Conservation (phyloP, 768 basidiomycete species). For the Imleria badia region DNA sequence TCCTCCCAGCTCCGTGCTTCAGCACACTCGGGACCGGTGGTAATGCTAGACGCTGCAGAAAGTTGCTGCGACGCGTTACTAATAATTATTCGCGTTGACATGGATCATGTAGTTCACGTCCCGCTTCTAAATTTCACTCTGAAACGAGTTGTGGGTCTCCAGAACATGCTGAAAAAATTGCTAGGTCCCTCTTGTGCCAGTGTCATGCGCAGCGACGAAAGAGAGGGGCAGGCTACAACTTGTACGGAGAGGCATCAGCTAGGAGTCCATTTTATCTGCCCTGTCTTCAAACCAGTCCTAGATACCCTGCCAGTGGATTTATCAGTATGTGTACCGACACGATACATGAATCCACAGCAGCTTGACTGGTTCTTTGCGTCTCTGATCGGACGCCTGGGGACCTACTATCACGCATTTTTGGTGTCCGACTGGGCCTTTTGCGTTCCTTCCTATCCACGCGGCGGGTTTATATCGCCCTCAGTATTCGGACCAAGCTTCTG, state of each 20-base stretch:
- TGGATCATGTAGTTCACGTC: not conserved
- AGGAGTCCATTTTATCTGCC: not conserved
- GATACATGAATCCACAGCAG: not conserved
- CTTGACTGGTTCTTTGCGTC: not conserved
- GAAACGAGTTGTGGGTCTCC: not conserved
- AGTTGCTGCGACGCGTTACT: conserved; percentile 36
- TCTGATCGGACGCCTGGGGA: not conserved
- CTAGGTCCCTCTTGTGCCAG: not conserved
- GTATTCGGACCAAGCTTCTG: not conserved
- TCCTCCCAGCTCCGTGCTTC: conserved; percentile 1
- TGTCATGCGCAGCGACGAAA: not conserved
- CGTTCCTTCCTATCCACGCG: not conserved
- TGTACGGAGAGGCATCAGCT: not conserved
- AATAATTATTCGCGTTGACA: conserved; percentile 2
- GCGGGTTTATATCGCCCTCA: not conserved
- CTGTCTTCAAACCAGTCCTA: conserved; percentile 6
- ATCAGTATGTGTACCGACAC: not conserved
- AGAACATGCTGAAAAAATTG: not conserved
- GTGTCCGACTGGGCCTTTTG: not conserved
- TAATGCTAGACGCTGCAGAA: not conserved
- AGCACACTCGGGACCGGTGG: not conserved
- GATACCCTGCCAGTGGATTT: not conserved
- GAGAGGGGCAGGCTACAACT: not conserved
- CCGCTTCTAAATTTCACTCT: conserved; percentile 4
- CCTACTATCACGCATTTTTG: not conserved